Evolutionary conservation across 306 rosid genomes (phyloP), one percentile per base, ranked within the genome.

Genomic region (Citrullus colocynthis): DNA sequence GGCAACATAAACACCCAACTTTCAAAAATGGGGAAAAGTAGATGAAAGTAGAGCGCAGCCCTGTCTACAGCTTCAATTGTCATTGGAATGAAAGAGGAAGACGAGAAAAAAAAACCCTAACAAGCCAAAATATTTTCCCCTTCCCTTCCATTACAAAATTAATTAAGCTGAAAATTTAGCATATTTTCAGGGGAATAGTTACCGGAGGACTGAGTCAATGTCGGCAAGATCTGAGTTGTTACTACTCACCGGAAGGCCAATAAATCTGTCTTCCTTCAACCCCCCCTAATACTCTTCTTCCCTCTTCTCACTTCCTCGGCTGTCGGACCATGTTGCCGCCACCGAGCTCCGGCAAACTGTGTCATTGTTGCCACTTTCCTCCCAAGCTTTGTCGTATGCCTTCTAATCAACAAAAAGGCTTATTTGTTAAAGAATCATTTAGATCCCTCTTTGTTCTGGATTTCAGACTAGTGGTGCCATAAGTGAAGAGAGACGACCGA

Each of bases 161-260:
- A 41, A 67, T 67, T 67, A 71, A 76, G 55, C 66, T 37, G 66
- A 55, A 55, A 75, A 75, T n/a, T 18, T 6, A 76, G 18, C 77
- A 51, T 15, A 51, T 24, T 73, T 73, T 73, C 60, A 73, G 66
- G 67, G 15, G 39, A 76, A 76, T 76, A 57, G 79, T 76, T 32
- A 76, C 79, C 79, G 79, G 66, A 37, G 79, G 78, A 75, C 66
- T 42, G 52, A 39, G 79, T 55, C 66, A 76, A 58, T 57, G 66
- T 59, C 64, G 67, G 79, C 74, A 32, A 76, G 79, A 76, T 76
- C 79, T 55, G 79, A 76, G 66, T n/a, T 12, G 62, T 30, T 15
- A 37, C 49, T 39, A 14, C 73, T 65, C 49, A 39, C 73, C 51
- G 51, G 73, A 72, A 49, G 16, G 60, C 77, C 61, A 17, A 73